A percentile compares a stretch with the other conserved stretches of the same genome.
phyloP scores from a whole-genome alignment of 2,329 filamentous ascomycete genomes.

The Scedosporium minutisporum region DNA sequence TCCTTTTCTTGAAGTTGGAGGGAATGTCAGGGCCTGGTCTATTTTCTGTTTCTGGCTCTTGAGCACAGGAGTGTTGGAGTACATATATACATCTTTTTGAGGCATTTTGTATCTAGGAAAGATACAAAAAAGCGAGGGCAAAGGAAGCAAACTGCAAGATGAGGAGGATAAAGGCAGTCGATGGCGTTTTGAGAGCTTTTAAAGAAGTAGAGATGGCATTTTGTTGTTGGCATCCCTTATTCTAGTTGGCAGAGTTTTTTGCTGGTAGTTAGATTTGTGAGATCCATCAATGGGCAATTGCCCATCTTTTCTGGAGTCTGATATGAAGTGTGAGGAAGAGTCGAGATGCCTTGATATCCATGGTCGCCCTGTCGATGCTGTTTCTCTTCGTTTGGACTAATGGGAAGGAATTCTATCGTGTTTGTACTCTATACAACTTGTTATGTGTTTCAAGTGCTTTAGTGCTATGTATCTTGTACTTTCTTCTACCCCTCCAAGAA shows the following conservation, averaged over 20 bases:
- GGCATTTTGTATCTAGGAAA: not conserved
- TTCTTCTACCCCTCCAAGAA: not conserved
- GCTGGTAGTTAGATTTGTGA: too few relatives aligned
- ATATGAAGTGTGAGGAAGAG: too few relatives aligned
- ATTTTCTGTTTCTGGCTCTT: not conserved
- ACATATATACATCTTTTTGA: not conserved
- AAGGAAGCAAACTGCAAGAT: not conserved
- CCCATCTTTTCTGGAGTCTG: too few relatives aligned
- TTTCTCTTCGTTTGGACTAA: too few relatives aligned
- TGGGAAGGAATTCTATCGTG: too few relatives aligned
- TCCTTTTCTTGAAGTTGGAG: conserved; percentile 5
- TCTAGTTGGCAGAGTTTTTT: too few relatives aligned
- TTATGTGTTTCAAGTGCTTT: not conserved
- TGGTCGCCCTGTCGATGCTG: too few relatives aligned
- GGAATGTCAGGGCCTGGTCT: not conserved
- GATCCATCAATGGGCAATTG: too few relatives aligned
- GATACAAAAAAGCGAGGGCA: not conserved
- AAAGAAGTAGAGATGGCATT: not conserved
- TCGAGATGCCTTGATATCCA: too few relatives aligned
- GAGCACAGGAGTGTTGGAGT: not conserved
- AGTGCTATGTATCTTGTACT: not conserved
- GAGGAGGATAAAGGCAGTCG: not conserved
- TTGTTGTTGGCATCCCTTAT: too few relatives aligned
- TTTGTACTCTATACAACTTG: not conserved
- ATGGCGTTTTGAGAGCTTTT: not conserved